Base-by-base conservation (phyloP, 2,329 filamentous ascomycete genomes). In the Paramyrothecium sp. region DNA sequence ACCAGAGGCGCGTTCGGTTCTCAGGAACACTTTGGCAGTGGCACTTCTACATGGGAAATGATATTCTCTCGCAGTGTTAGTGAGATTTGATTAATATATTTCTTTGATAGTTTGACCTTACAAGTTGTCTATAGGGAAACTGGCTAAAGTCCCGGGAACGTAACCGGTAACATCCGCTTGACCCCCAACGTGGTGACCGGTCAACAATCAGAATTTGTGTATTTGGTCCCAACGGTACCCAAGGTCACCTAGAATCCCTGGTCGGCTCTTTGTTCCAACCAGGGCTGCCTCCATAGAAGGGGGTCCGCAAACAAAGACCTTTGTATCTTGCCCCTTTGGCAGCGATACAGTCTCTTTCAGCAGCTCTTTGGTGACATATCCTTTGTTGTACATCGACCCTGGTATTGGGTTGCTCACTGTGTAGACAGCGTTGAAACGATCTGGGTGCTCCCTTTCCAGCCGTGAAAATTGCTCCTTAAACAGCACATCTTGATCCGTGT, bases 221-320 rank as follows among this genome's bases (percentile, higher is more conserved):
- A 89, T 79, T 66, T 87, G 80, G 13, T 80, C 76, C 66, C 82
- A 83, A 13, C 63, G 68, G 65, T 85, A 87, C 0, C 87, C 87
- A 61, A 89, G 63, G 66, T 85, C 74, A 13, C 73, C 71, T 64
- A 90, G 63, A 33, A 87, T 75, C 0, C 87, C 86, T 1, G 67
- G 64, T 13, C 73, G 67, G 13, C 67, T 70, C 55, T 73, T 71
- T 72, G 26, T 72, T 4, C 82, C 83, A 2, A 82, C 74, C 41
- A 89, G 67, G 12, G 80, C 77, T 56, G 75, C 75, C 69, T 89
- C 84, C 86, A 91, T 89, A 0, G 78, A 77, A 2, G 87, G 86
- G 19, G 89, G 89, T 0, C 89, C 88, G 67, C 87, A 90, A 1
- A 91, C 76, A 65, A 90, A 87, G 0, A 91, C 84, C 71, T 88